Evolutionary conservation across 371 early-diverging fungal species (phyloP), one percentile per base, ranked within the genome.

Genomic region (Funneliformis caledonium): DNA sequence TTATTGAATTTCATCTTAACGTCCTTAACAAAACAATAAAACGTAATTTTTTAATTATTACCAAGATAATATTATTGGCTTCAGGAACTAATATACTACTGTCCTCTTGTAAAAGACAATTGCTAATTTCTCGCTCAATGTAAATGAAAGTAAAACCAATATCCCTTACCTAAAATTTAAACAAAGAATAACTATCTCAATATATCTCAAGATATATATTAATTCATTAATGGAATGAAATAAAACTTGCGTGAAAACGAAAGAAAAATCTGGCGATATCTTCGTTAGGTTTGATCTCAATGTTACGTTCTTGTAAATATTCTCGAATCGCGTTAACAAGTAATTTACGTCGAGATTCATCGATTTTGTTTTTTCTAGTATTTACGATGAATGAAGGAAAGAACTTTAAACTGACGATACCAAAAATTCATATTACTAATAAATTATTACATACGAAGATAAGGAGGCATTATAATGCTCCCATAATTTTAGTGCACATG

Each of bases 41-140:
- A 12, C n/a, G 11, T 19, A 50, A 72, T 2, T 26, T 33, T 31
- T 16, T 45, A 47, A 16, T 65, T 8, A 37, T 16, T 70, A 79
- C 80, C 80, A 79, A 31, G 16, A 67, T 33, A 60, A 79, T 79
- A 7, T 43, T 43, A 79, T 79, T 79, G 42, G 72, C 72, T 56
- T 79, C 70, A 9, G 26, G 42, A n/a, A 70, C 26, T 26, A 70
- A 16, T n/a, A 33, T 16, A 59, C 16, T 60, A 2, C 62, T 33
- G 12, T 48, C 67, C 12, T 68, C 80, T 56, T 12, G 14, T 16
- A n/a, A 22, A 26, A 8, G 52, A 22, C 4, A 50, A 19, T 70
- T 16, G 31, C 31, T 56, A 19, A 79, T 64, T 42, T 70, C 48
- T 16, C 47, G n/a, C 22, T 79, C 59, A 45, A 79, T 31, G 22